Conservation (phyloP, 1,139 yeast species). For the Diutina sp. region DNA sequence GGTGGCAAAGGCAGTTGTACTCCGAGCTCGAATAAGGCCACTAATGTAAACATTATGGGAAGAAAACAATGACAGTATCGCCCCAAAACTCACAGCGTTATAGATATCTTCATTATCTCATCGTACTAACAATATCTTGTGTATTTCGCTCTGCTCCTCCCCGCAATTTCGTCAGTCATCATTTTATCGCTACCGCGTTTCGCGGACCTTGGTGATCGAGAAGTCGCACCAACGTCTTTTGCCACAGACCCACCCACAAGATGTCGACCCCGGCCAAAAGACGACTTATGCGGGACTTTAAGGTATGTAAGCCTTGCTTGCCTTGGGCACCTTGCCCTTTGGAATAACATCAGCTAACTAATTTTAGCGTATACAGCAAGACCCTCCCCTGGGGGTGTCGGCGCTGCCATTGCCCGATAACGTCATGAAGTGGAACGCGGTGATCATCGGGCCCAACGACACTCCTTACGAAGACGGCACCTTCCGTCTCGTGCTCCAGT, state of each 20-base stretch:
- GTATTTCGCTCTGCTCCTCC: background rate
- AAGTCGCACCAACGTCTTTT: background rate
- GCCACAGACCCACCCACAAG: background rate
- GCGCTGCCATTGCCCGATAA: constrained; percentile 96
- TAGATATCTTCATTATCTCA: too few species aligned
- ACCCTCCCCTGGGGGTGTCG: constrained; percentile 95
- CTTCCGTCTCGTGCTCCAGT: constrained; percentile 71
- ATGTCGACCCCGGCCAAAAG: constrained; percentile 98
- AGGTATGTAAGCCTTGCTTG: constrained; percentile 10
- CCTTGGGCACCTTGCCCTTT: background rate
- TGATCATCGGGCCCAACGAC: constrained; percentile 93
- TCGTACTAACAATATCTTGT: too few species aligned
- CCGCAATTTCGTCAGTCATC: background rate
- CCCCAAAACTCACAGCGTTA: too few species aligned
- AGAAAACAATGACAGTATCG: too few species aligned
- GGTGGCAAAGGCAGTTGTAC: background rate
- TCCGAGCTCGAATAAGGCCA: too few species aligned
- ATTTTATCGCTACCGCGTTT: background rate
- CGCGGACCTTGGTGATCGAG: background rate
- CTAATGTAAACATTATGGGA: too few species aligned
- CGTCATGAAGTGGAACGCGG: constrained; percentile 98
- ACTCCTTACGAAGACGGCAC: constrained; percentile 99
- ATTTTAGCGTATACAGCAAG: constrained; percentile 74
- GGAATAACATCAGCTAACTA: background rate
- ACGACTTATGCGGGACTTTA: constrained; percentile 96